Percentiles rank a stretch among this genome's conserved stretches.
phyloP scores from a whole-genome alignment of 1,139 yeast species.

The Debaryomyces fabryi region DNA sequence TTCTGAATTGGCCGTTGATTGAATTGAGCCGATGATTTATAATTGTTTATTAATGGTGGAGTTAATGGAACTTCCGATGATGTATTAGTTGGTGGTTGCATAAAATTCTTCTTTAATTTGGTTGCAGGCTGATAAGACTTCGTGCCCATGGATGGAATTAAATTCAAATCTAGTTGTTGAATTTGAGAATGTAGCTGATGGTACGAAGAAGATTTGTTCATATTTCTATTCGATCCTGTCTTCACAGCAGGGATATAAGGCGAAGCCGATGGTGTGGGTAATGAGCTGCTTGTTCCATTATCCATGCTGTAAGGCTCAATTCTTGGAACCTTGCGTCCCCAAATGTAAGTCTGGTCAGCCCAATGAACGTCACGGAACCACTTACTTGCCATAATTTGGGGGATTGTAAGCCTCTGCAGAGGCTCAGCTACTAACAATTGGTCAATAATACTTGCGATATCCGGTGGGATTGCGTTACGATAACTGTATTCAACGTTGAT shows the following conservation, averaged over 20 bases:
- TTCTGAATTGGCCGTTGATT: slow-evolving; percentile 9
- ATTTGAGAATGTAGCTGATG: slow-evolving; percentile 49
- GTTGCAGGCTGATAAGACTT: slow-evolving; percentile 39
- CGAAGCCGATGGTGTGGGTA: slow-evolving; percentile 21
- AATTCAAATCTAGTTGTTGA: slow-evolving; percentile 37
- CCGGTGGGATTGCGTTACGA: slow-evolving; percentile 61
- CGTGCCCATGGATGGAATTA: slow-evolving; percentile 33
- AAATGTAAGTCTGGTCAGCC: slow-evolving; percentile 44
- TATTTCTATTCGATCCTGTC: slow-evolving; percentile 41
- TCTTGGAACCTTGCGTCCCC: slow-evolving; percentile 51
- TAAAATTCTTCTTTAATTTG: slow-evolving; percentile 27
- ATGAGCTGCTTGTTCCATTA: slow-evolving; percentile 24
- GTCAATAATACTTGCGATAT: slow-evolving; percentile 69
- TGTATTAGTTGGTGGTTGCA: slow-evolving; percentile 6
- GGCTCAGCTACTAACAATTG: slow-evolving; percentile 59
- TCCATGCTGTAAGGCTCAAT: slow-evolving; percentile 53
- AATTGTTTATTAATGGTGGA: slow-evolving; percentile 9
- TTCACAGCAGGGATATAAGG: slow-evolving; percentile 41
- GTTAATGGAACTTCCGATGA: slow-evolving; percentile 5
- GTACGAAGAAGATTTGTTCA: slow-evolving; percentile 42
- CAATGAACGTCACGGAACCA: slow-evolving; percentile 48
- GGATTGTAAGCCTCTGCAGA: slow-evolving; percentile 33
- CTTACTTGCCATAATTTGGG: slow-evolving; percentile 36
- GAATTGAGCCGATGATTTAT: slow-evolving; percentile 11
- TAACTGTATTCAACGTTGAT: slow-evolving; percentile 81